phyloP scores from a whole-genome alignment of 2,329 filamentous ascomycete genomes.

The Sporothrix protearum region DNA sequence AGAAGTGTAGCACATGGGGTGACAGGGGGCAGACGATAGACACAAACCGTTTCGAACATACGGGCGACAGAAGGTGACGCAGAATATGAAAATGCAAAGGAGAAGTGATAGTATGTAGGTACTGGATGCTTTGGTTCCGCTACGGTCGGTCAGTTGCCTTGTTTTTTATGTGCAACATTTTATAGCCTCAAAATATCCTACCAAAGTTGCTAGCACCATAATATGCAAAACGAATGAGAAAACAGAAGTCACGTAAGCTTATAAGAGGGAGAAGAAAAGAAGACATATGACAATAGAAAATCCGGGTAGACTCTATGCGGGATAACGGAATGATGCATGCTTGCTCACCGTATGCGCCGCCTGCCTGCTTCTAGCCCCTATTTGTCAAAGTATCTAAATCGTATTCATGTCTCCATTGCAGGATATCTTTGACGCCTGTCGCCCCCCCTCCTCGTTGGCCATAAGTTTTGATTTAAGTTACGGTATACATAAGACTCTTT shows the following conservation, averaged over 20 bases:
- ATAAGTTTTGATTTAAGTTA: too few species aligned
- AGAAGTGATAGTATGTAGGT: neutral
- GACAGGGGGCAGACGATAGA: neutral
- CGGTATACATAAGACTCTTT: neutral
- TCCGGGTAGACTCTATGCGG: slow-evolving; percentile 9
- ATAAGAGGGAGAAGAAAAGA: neutral
- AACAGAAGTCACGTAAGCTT: too few species aligned
- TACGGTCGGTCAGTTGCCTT: neutral
- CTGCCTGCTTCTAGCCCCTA: neutral
- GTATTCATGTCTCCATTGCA: neutral
- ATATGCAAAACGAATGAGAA: neutral
- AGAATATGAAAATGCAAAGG: neutral
- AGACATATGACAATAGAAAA: neutral
- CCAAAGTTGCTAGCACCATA: neutral
- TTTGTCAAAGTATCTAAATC: neutral
- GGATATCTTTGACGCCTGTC: neutral
- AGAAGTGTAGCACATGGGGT: neutral
- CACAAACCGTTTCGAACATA: slow-evolving; percentile 15
- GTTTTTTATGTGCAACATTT: neutral
- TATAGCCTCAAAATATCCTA: neutral
- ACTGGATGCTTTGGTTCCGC: neutral
- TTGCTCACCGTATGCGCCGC: neutral
- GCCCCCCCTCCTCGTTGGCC: too few species aligned
- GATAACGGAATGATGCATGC: slow-evolving; percentile 13
- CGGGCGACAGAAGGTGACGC: neutral